phyloP scores from a whole-genome alignment of 768 basidiomycete genomes.

The Boletus subparvulus region DNA sequence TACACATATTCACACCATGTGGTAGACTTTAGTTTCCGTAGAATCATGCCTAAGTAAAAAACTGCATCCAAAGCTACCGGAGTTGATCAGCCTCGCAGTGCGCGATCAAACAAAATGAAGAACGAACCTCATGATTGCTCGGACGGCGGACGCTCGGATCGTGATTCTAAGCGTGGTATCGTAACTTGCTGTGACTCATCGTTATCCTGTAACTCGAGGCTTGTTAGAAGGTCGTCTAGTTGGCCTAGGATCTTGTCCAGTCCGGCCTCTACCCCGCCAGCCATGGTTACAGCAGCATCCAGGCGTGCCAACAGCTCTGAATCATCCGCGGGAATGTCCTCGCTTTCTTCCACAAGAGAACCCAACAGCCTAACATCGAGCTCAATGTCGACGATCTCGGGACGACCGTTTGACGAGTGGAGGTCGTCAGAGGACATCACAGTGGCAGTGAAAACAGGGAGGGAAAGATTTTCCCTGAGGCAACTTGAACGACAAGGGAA shows the following conservation, averaged over 20 bases:
- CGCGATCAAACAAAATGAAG: neutral
- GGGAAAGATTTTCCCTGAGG: too few relatives aligned
- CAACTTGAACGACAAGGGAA: too few relatives aligned
- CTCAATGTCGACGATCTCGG: slow-evolving; percentile 26
- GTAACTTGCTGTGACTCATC: neutral
- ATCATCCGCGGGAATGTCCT: slow-evolving; percentile 35
- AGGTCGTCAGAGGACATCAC: slow-evolving; percentile 28
- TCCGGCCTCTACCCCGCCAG: slow-evolving; percentile 57
- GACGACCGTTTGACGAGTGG: slow-evolving; percentile 11
- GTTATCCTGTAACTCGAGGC: slow-evolving; percentile 35
- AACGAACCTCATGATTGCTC: slow-evolving; percentile 18
- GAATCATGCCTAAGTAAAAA: slow-evolving; percentile 14
- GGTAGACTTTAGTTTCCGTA: too few relatives aligned
- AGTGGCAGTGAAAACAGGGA: too few relatives aligned
- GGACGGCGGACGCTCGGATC: neutral
- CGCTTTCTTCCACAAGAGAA: slow-evolving; percentile 29
- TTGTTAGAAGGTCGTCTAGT: slow-evolving; percentile 53
- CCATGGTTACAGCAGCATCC: slow-evolving; percentile 58
- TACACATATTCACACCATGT: slow-evolving; percentile 9
- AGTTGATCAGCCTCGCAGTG: neutral
- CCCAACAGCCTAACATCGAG: slow-evolving; percentile 38
- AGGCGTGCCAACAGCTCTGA: slow-evolving; percentile 54
- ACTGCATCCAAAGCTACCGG: neutral
- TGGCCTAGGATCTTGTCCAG: slow-evolving; percentile 61
- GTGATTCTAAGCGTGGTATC: slow-evolving; percentile 1